A percentile compares a stretch with the other conserved stretches of the same genome.
These are phyloP conservation scores for Fusarium sp. DNA, from an alignment of 2,329 filamentous ascomycete species.

Conservation along the genomic window DNA sequence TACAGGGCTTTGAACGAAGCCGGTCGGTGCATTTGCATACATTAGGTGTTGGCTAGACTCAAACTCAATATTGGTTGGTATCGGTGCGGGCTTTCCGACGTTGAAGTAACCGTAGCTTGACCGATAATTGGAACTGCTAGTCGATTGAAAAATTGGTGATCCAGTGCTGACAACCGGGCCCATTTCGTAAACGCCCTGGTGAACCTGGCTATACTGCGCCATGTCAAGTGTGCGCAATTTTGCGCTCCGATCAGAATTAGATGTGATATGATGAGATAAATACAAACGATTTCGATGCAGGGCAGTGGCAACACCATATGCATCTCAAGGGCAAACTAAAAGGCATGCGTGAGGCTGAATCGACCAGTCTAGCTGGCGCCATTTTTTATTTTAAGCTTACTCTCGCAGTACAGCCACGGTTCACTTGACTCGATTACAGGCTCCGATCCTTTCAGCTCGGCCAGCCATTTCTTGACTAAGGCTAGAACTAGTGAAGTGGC, in stretches of 20 bases:
- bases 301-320: too few species aligned
- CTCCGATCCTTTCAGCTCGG: background rate
- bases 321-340: background rate
- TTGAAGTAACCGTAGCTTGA: background rate
- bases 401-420: background rate
- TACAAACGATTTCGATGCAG: too few species aligned
- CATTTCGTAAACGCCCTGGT: background rate
- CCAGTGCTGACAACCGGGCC: background rate
- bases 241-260: too few species aligned
- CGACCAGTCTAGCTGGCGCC: constrained; percentile 1
- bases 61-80: background rate
- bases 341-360: background rate
- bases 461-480: background rate
- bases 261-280: fast-evolving
- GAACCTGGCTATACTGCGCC: constrained; percentile 5
- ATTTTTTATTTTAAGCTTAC: constrained; percentile 10
- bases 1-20: too few species aligned
- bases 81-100: fast-evolving
- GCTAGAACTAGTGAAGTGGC: background rate
- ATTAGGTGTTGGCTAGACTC: background rate
- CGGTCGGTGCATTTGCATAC: background rate
- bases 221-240: background rate
- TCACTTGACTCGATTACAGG: background rate
- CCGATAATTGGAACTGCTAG: fast-evolving
- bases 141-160: background rate